phyloP scores from a whole-genome alignment of 2,329 filamentous ascomycete genomes.

The Paracorniculantispora psalliotae region DNA sequence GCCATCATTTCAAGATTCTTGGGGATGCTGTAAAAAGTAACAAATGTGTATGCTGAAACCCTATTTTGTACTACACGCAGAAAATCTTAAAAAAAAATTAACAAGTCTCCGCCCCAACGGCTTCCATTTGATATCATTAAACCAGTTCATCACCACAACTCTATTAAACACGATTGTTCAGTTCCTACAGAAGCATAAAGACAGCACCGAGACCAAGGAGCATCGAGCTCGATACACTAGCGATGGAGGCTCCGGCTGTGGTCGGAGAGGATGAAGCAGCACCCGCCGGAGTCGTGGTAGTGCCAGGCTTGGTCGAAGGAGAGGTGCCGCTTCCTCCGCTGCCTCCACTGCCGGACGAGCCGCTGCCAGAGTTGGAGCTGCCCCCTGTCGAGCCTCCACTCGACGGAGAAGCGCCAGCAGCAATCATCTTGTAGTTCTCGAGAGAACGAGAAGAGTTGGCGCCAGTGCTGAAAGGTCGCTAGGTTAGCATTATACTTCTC shows the following conservation, averaged over 20 bases:
- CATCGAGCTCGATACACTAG: conserved; percentile 35
- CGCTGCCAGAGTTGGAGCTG: conserved; percentile 18
- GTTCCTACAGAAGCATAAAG: conserved; percentile 35
- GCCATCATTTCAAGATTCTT: neutral
- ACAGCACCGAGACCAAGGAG: conserved; percentile 39
- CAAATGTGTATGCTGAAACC: neutral
- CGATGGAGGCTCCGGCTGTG: conserved; percentile 19
- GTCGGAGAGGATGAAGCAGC: conserved; percentile 15
- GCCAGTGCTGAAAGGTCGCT: conserved; percentile 31
- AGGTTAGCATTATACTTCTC: conserved; percentile 6
- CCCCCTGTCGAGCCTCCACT: conserved; percentile 15
- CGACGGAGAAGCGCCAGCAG: conserved; percentile 22
- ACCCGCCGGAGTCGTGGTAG: conserved; percentile 1
- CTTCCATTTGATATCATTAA: conserved; percentile 8
- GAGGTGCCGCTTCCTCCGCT: neutral
- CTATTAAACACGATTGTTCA: neutral
- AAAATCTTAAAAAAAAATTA: neutral
- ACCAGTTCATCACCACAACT: neutral
- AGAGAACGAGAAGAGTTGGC: conserved; percentile 51
- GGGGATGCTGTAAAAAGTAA: neutral
- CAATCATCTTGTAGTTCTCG: conserved; percentile 40
- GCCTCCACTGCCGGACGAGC: conserved; percentile 10
- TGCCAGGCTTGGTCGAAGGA: conserved; percentile 3
- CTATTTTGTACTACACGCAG: neutral
- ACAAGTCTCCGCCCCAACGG: neutral